Base-by-base conservation (phyloP, 805 yeast genomes). In the Metschnikowia bowlesiae region DNA sequence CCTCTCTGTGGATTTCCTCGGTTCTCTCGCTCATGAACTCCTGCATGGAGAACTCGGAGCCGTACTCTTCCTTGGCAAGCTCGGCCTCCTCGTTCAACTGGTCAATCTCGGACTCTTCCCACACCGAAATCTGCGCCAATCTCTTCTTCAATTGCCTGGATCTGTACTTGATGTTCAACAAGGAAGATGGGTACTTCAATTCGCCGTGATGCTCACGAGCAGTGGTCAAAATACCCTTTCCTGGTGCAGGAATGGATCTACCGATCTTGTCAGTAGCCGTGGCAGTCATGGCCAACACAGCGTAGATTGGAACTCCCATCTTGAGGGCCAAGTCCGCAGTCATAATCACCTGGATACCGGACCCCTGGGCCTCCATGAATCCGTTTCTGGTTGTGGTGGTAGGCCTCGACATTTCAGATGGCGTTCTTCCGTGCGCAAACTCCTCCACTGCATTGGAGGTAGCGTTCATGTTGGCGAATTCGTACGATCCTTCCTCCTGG, bases 261-360 rank as follows among this genome's bases (percentile, higher is more conserved):
- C 98, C 97, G 69, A 92, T 92, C 84, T 91, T 95, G 73, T 94
- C 99, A 53, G 96, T 82, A 47, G 99, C 99, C 64, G 98, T 95
- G 50, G 97, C 92, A 51, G 97, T 81, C 81, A 91, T 75, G 49
- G 96, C 99, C 62, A 91, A 79, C 55, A 94, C 83, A 73, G 97
- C 99, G 64, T 95, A 89, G 63, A 94, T 89, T 68, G 99, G 99
- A 62, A 95, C 97, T 78, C 99, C 99, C 99, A 94, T 94, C 68
- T 86, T 83, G 60, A 94, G 64, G 36, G 99, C 99, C 59, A 94
- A 77, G 59, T 86, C 89, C 48, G 97, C 99, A 59, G 84, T 81
- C 99, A 94, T 94, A 57, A 94, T 82, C 57, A 94, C 85, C 79
- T 94, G 97, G 61, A 89, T 87, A 83, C 99, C 99, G 48, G 98